Percentiles rank a stretch among this genome's conserved stretches.
These are phyloP conservation scores for Paracorniculantispora psalliotae DNA, from an alignment of 2,329 filamentous ascomycete species.

Conservation along the genomic window DNA sequence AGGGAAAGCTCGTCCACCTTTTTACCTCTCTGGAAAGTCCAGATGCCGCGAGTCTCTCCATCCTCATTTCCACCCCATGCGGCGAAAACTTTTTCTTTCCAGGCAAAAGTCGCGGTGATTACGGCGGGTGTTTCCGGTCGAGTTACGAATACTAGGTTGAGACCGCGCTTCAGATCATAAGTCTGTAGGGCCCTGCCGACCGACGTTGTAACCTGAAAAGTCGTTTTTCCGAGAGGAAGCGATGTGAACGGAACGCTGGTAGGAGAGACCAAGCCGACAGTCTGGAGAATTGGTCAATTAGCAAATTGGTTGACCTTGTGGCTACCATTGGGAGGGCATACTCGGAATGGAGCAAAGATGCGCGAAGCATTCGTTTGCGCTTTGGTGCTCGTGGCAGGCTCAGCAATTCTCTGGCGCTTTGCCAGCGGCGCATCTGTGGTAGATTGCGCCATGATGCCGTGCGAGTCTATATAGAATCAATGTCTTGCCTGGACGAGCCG, in stretches of 20 bases:
- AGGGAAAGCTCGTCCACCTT: slow-evolving; percentile 70
- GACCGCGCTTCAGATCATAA: slow-evolving; percentile 84
- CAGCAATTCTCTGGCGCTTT: slow-evolving; percentile 70
- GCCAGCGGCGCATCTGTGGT: slow-evolving; percentile 57
- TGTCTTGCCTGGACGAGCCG: slow-evolving; percentile 18
- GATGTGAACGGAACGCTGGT: slow-evolving; percentile 87
- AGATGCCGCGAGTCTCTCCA: slow-evolving; percentile 62
- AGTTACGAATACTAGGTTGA: slow-evolving; percentile 91
- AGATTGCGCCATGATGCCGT: slow-evolving; percentile 49
- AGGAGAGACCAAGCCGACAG: slow-evolving; percentile 87
- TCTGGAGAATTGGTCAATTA: slow-evolving; percentile 46
- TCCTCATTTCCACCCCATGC: slow-evolving; percentile 69
- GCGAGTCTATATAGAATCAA: neutral
- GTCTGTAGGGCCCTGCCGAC: slow-evolving; percentile 88
- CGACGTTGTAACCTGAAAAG: slow-evolving; percentile 95
- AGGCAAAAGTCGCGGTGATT: slow-evolving; percentile 83
- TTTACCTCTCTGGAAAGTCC: slow-evolving; percentile 89
- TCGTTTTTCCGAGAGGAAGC: slow-evolving; percentile 84
- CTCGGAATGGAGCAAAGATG: slow-evolving; percentile 91
- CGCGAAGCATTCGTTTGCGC: slow-evolving; percentile 54
- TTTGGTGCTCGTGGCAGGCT: slow-evolving; percentile 32
- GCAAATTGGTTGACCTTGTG: neutral
- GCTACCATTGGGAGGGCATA: slow-evolving; percentile 50
- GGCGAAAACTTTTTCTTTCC: slow-evolving; percentile 83
- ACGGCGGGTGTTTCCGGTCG: slow-evolving; percentile 79